Conservation (phyloP, 768 basidiomycete species). For the Amanita pseudoporphyria region DNA sequence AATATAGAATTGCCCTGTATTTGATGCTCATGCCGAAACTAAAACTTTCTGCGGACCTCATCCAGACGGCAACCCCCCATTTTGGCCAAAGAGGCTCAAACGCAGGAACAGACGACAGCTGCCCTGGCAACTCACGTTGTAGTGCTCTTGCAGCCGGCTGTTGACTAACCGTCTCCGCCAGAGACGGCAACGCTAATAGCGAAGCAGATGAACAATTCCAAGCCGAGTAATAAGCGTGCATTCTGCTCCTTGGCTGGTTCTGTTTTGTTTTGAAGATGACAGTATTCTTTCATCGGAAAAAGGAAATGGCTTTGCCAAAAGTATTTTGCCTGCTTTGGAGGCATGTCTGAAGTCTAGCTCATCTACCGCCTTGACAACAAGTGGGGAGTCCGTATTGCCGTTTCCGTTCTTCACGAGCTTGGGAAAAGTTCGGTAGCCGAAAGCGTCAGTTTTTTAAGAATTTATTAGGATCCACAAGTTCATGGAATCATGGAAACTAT, state of each 20-base stretch:
- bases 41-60: slow-evolving; percentile 30
- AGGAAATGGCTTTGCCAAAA: slow-evolving; percentile 41
- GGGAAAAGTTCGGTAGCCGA: slow-evolving; percentile 47
- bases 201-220: slow-evolving; percentile 60
- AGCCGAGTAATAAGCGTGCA: slow-evolving; percentile 48
- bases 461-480: too few relatives aligned
- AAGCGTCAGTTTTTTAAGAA: too few relatives aligned
- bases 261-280: slow-evolving; percentile 42
- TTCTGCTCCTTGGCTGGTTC: slow-evolving; percentile 54
- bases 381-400: slow-evolving; percentile 61
- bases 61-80: slow-evolving; percentile 35
- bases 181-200: too few relatives aligned
- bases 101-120: slow-evolving; percentile 26
- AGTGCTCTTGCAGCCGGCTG: slow-evolving; percentile 31
- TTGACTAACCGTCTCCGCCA: slow-evolving; percentile 28
- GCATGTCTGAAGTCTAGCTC: slow-evolving; percentile 56
- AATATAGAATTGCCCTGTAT: slow-evolving; percentile 77
- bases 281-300: slow-evolving; percentile 29
- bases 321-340: slow-evolving; percentile 54
- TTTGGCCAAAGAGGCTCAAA: too few relatives aligned
- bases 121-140: slow-evolving; percentile 53
- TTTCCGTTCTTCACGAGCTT: slow-evolving; percentile 46
- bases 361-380: slow-evolving; percentile 46
- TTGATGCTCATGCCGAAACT: slow-evolving; percentile 57
- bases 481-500: too few relatives aligned